Evolutionary conservation across 768 basidiomycete species (phyloP), one percentile per base, ranked within the genome.

Genomic region (Cystobasidiopsis lactophilus): DNA sequence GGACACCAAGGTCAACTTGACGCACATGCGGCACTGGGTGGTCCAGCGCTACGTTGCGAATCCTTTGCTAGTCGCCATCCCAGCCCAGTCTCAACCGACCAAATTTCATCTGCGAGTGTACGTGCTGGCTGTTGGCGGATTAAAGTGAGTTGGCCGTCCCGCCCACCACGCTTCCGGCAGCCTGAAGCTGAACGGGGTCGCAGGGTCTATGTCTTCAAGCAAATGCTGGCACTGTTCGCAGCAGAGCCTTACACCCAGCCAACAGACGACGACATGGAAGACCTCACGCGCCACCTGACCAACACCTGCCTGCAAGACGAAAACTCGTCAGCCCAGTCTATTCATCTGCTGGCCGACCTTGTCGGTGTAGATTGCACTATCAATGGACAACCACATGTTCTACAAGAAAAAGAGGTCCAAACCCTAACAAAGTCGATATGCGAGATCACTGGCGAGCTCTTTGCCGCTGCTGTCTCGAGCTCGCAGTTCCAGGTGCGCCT

Each of bases 101-200:
- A 66, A 98, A 84, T 96, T 96, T 66, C 93, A 98, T 66, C 73
- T 98, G 40, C 76, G 93, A 40, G 81, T 78, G 5, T 98, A 98
- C 66, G 68, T 69, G 44, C 62, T 70, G 40, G 58, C 69, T 19
- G 66, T 59, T n/a, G 55, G 82, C 77, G 56, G 56, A 9, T 55
- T 63, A 24, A 48, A 49, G 50, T 54, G 33, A 24, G 51, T 44
- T 18, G 7, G 5, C 5, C 23, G n/a, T n/a, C n/a, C n/a, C n/a
- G n/a, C 26, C 4, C 9, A 40, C 11, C 19, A 44, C 29, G 23
- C 50, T 43, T 29, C 10, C 19, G 14, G 5, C 27, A 11, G 13
- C 48, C 37, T 53, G 26, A 30, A 7, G 5, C 30, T 16, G 18
- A 2, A 83, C 82, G n/a, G n/a, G n/a, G n/a, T n/a, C n/a, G 89